Conservation (phyloP, 1,139 yeast genomes). For the Zygosaccharomyces pseudobailii region DNA sequence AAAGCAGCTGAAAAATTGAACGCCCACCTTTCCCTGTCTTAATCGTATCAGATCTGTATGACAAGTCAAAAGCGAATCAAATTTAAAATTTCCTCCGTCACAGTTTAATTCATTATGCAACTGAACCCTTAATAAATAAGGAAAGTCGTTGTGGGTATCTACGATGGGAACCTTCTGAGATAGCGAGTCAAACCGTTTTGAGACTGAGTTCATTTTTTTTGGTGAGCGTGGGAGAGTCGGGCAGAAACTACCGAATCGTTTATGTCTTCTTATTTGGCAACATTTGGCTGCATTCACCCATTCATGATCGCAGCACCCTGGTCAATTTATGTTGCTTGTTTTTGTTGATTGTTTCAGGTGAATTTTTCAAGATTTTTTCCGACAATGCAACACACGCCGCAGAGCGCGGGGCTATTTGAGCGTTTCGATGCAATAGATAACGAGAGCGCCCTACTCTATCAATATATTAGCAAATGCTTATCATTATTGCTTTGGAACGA, state of each 20-base stretch:
- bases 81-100: slow-evolving; percentile 12
- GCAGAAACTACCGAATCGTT: background rate
- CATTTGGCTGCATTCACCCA: background rate
- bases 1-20: slow-evolving; percentile 46
- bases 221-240: background rate
- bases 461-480: background rate
- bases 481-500: background rate
- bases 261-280: background rate
- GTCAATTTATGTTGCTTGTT: too few relatives aligned
- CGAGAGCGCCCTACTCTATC: background rate
- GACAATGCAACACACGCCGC: background rate
- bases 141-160: slow-evolving; percentile 50
- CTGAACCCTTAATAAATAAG: slow-evolving; percentile 41
- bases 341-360: too few relatives aligned
- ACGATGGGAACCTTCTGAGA: slow-evolving; percentile 37
- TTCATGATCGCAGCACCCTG: too few relatives aligned
- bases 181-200: slow-evolving; percentile 27
- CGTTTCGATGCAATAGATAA: background rate
- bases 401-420: background rate
- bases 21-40: slow-evolving; percentile 40
- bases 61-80: slow-evolving; percentile 30
- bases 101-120: slow-evolving; percentile 41
- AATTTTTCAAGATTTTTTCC: background rate
- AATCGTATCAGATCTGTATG: slow-evolving; percentile 42
- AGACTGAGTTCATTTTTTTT: background rate